These are phyloP conservation scores for Isabelozyma heimii DNA, from an alignment of 805 yeast genomes.

Conservation along the genomic window DNA sequence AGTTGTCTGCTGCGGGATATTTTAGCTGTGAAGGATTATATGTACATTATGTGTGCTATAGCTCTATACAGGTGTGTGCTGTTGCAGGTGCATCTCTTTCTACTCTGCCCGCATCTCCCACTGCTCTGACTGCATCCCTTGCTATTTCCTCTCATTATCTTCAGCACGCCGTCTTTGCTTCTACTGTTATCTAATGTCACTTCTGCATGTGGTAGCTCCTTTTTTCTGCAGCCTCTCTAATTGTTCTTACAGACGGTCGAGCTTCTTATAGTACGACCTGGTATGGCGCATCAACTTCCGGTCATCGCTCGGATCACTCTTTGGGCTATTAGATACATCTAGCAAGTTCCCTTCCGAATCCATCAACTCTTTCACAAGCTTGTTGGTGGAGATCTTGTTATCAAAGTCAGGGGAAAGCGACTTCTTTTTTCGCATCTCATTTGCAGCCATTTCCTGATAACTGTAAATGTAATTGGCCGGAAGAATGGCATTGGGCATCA, in stretches of 20 bases:
- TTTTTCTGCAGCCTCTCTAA: no score
- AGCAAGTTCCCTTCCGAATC: constrained; percentile 8
- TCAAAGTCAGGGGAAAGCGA: constrained; percentile 1
- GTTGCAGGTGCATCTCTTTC: no score
- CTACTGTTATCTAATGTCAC: no score
- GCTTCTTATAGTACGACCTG: constrained; percentile 33
- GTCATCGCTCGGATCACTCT: constrained; percentile 26
- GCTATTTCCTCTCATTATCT: no score
- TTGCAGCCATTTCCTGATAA: constrained; percentile 11
- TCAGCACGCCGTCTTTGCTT: no score
- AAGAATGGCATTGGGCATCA: constrained; percentile 53
- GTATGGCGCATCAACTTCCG: constrained; percentile 33
- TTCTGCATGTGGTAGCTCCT: no score
- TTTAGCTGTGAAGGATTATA: no score
- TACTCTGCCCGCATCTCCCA: no score
- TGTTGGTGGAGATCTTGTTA: constrained; percentile 7
- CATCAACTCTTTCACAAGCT: constrained; percentile 32
- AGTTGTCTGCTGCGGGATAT: no score
- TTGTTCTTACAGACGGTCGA: not conserved
- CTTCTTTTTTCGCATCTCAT: not conserved
- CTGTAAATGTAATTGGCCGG: constrained; percentile 36
- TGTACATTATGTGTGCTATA: no score
- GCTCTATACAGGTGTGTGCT: no score
- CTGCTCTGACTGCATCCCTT: no score
- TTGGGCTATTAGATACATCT: constrained; percentile 14